A percentile compares a stretch with the other conserved stretches of the same genome.
phyloP scores from a whole-genome alignment of 2,329 filamentous ascomycete species.

The Parasarocladium wereldwijsianum region DNA sequence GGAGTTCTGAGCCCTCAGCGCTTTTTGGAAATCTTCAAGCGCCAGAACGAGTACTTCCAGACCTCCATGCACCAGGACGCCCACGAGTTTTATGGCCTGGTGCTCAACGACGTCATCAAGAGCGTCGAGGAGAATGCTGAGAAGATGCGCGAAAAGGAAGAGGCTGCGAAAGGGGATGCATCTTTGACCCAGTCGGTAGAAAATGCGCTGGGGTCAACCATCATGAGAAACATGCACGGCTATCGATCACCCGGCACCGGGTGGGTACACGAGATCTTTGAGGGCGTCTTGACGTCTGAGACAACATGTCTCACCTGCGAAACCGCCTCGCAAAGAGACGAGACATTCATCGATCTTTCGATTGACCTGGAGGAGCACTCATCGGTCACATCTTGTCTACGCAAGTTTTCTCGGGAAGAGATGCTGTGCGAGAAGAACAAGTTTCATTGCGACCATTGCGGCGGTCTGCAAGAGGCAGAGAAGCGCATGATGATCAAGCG shows the following conservation, averaged over 20 bases:
- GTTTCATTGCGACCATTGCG: slow-evolving; percentile 96
- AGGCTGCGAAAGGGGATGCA: slow-evolving; percentile 24
- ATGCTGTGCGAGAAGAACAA: slow-evolving; percentile 98
- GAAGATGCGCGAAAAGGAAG: slow-evolving; percentile 37
- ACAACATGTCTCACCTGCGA: slow-evolving; percentile 95
- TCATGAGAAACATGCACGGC: slow-evolving; percentile 22
- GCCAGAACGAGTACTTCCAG: slow-evolving; percentile 94
- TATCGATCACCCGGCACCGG: slow-evolving; percentile 50
- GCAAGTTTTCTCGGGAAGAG: slow-evolving; percentile 94
- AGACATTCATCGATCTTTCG: slow-evolving; percentile 89
- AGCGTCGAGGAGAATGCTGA: slow-evolving; percentile 83
- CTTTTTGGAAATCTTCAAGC: slow-evolving; percentile 84
- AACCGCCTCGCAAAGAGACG: slow-evolving; percentile 85
- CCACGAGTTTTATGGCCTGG: slow-evolving; percentile 87
- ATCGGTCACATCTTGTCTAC: slow-evolving; percentile 86
- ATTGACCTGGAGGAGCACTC: slow-evolving; percentile 93
- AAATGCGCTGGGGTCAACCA: slow-evolving; percentile 16
- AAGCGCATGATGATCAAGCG: slow-evolving; percentile 99
- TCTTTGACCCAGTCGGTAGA: slow-evolving; percentile 35
- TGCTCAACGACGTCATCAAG: slow-evolving; percentile 90
- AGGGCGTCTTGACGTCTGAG: slow-evolving; percentile 87
- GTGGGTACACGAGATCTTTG: slow-evolving; percentile 96
- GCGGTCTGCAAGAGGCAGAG: slow-evolving; percentile 90
- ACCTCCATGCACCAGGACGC: slow-evolving; percentile 97
- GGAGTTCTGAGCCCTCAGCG: slow-evolving; percentile 86